phyloP scores from a whole-genome alignment of 805 yeast species.

The Hanseniaspora thailandica region DNA sequence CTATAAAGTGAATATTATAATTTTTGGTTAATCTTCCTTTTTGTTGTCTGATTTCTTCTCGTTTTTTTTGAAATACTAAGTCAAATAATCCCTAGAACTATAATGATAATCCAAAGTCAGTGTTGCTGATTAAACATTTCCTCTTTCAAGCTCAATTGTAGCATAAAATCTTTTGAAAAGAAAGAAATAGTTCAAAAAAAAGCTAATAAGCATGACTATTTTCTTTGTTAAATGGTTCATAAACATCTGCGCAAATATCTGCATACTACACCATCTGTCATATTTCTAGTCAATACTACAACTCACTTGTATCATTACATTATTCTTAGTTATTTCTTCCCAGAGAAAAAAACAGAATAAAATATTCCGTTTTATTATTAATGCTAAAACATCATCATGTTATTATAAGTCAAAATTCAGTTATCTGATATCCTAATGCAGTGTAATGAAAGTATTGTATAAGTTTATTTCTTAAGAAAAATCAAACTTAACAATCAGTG shows the following conservation, averaged over 20 bases:
- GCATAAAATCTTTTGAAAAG: neutral
- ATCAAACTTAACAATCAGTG: constrained; percentile 41
- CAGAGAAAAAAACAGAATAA: neutral
- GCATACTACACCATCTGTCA: neutral
- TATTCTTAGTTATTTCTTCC: neutral
- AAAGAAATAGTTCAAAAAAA: neutral
- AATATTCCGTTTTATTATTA: neutral
- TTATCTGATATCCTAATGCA: constrained; percentile 5
- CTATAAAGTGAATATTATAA: neutral
- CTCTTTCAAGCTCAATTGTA: no score
- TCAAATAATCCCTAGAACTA: neutral
- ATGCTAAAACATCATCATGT: neutral
- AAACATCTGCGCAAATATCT: neutral
- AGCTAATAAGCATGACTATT: no score
- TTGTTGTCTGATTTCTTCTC: neutral
- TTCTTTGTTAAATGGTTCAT: neutral
- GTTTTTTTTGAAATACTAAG: no score
- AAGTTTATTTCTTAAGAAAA: no score
- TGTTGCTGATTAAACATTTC: no score
- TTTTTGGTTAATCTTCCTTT: neutral
- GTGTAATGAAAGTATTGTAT: neutral
- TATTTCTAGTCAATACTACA: no score
- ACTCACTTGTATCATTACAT: neutral
- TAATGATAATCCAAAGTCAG: no score
- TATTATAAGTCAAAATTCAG: neutral